Evolutionary conservation across 1,284 basidiomycete genomes (phyloP).

Genomic region (Pseudozyma thailandica): DNA sequence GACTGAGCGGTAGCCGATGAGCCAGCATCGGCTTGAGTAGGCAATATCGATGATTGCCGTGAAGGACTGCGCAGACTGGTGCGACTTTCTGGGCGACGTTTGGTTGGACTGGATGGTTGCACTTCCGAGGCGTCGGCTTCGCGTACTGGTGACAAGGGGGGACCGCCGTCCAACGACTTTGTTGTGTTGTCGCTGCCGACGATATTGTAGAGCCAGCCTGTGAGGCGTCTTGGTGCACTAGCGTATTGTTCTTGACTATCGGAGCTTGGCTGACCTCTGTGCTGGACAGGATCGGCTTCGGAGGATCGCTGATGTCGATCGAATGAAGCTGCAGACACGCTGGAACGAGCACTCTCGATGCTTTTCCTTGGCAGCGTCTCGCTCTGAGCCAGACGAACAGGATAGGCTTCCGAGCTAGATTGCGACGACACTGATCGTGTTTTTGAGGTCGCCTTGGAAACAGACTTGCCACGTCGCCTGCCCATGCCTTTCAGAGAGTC

Average conservation of each 20-base stretch:
- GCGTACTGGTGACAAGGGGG: conserved; percentile 27
- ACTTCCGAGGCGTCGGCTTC: conserved; percentile 30
- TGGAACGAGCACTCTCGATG: conserved; percentile 34
- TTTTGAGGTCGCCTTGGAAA: conserved; percentile 18
- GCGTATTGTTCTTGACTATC: conserved; percentile 9
- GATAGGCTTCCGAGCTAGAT: conserved; percentile 25
- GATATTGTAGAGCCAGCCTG: conserved; percentile 59
- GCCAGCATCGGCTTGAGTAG: background rate
- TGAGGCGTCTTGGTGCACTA: conserved; percentile 46
- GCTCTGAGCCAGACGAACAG: conserved; percentile 13
- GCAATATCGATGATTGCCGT: background rate
- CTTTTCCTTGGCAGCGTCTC: conserved; percentile 15
- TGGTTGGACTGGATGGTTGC: conserved; percentile 6
- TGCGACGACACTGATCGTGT: conserved; percentile 22
- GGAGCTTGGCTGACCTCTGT: background rate
- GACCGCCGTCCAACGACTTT: conserved; percentile 15
- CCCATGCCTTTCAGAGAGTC: conserved; percentile 39
- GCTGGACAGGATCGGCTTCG: conserved; percentile 6
- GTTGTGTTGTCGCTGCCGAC: conserved; percentile 40
- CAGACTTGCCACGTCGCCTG: conserved; percentile 21
- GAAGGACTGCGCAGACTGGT: conserved; percentile 1
- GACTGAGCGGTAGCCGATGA: background rate
- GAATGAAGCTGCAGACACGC: conserved; percentile 12
- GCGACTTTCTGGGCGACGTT: conserved; percentile 1
- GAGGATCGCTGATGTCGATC: conserved; percentile 22